Evolutionary conservation across 1,139 yeast species (phyloP), one percentile per base, ranked within the genome.

Genomic region (Petasospora rhodanensis): DNA sequence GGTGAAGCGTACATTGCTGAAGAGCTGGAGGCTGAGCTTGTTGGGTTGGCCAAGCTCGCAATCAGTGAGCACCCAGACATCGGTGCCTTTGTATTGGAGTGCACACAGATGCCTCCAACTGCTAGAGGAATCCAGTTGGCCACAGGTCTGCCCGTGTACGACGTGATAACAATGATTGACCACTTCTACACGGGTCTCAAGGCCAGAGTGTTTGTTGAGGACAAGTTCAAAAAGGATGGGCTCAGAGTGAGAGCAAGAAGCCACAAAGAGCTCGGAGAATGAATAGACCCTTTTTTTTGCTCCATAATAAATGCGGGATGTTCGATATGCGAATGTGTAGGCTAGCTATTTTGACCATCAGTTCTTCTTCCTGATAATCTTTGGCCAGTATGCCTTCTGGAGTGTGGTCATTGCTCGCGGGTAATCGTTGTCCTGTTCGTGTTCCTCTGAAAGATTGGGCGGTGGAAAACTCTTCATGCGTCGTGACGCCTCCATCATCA

Each of bases 91-190:
- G 55, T 56, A 7, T 41, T 56, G 30, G 60, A 55, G 34, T 55
- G 61, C 36, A 49, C 59, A 6, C 54, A 56, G 29, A 54, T 56
- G 54, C 57, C 58, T 13, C 59, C 59, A 18, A 46, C 41, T 26
- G 41, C 55, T 16, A 41, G 32, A 19, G 55, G 52, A 2, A 51
- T 59, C 14, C 54, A 49, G n/a, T 16, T 11, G 14, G 49, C 40
- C 8, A 45, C 47, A 4, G 46, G 45, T 1, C 28, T 52, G 12
- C 56, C 57, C 3, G 56, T 56, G 3, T 56, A 49, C 42, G 59
- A 55, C 32, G 53, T 45, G 6, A 37, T 55, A 2, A 52, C 59
- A 7, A 47, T 54, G 54, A 49, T 52, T 20, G 52, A 54, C 26
- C 50, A 51, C 46, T 54, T 54, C 32, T 54, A 54, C 29, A 37